Evolutionary conservation across 1,284 basidiomycete species (phyloP).

Genomic region (Trichosporon faecale): DNA sequence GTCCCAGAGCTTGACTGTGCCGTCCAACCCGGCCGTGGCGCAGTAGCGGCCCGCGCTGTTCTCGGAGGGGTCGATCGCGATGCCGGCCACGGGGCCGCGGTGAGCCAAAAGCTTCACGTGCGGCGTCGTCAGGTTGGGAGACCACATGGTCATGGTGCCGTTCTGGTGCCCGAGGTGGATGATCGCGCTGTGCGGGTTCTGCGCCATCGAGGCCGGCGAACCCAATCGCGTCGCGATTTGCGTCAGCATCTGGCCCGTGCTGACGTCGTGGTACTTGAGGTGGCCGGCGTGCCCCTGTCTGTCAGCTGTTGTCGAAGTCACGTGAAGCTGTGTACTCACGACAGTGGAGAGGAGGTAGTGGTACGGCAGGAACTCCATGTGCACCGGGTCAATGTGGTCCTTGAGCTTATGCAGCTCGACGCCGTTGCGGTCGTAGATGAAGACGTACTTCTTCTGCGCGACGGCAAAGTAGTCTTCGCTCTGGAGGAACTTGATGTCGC

Average conservation of each 20-base stretch:
- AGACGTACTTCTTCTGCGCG: constrained; percentile 94
- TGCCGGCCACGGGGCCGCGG: constrained; percentile 75
- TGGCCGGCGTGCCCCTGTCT: constrained; percentile 77
- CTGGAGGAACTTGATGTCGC: constrained; percentile 94
- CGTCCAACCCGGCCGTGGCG: constrained; percentile 84
- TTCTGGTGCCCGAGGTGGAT: constrained; percentile 92
- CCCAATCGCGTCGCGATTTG: constrained; percentile 91
- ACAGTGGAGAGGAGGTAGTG: constrained; percentile 90
- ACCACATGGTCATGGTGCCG: constrained; percentile 82
- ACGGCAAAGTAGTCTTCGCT: constrained; percentile 91
- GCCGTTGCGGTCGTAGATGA: constrained; percentile 92
- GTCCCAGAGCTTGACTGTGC: constrained; percentile 91
- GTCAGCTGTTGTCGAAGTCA: background rate
- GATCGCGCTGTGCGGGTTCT: constrained; percentile 88
- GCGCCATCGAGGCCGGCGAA: constrained; percentile 78
- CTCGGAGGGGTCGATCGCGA: constrained; percentile 73
- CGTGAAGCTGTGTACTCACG: constrained; percentile 55
- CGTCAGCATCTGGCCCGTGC: constrained; percentile 81
- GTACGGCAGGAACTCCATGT: constrained; percentile 89
- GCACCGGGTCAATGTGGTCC: constrained; percentile 80
- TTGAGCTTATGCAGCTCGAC: constrained; percentile 76
- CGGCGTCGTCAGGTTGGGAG: constrained; percentile 81
- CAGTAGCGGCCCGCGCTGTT: constrained; percentile 78
- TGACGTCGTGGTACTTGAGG: constrained; percentile 95
- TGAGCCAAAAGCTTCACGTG: constrained; percentile 91